Percentiles rank a stretch among this genome's conserved stretches.
phyloP scores from a whole-genome alignment of 2,329 filamentous ascomycete species.

The Apiospora arundinis region DNA sequence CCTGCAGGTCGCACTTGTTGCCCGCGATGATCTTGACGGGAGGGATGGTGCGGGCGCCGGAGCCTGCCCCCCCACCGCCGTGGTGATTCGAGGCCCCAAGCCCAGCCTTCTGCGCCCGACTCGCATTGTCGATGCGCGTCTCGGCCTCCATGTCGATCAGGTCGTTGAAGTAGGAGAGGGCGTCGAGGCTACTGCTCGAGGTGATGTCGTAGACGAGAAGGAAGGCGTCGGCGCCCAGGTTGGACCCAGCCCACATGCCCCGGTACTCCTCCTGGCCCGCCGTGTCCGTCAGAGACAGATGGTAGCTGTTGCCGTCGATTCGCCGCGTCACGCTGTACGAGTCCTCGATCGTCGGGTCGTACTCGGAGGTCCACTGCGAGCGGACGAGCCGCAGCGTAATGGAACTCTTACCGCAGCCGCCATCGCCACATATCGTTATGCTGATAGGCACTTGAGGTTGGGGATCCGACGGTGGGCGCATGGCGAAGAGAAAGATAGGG shows the following conservation, averaged over 20 bases:
- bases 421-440: conserved; percentile 87
- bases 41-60: conserved; percentile 60
- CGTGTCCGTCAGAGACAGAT: conserved; percentile 81
- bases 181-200: conserved; percentile 68
- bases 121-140: conserved; percentile 67
- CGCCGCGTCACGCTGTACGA: conserved; percentile 83
- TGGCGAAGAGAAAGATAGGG: background rate
- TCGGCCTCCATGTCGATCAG: conserved; percentile 85
- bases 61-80: conserved; percentile 33
- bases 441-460: conserved; percentile 63
- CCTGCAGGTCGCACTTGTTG: conserved; percentile 84
- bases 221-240: conserved; percentile 82
- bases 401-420: conserved; percentile 83
- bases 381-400: conserved; percentile 84
- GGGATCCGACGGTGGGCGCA: conserved; percentile 27
- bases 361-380: conserved; percentile 84
- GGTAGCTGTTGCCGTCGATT: conserved; percentile 81
- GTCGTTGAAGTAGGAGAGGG: conserved; percentile 79
- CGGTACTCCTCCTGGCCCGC: conserved; percentile 92
- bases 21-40: conserved; percentile 85
- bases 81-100: conserved; percentile 36
- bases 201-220: conserved; percentile 87
- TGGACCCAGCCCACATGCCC: conserved; percentile 82
- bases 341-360: conserved; percentile 83
- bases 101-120: conserved; percentile 54